A percentile compares a stretch with the other conserved stretches of the same genome.
Conservation (phyloP, 2,329 filamentous ascomycete genomes). For the Fusarium concolor region DNA sequence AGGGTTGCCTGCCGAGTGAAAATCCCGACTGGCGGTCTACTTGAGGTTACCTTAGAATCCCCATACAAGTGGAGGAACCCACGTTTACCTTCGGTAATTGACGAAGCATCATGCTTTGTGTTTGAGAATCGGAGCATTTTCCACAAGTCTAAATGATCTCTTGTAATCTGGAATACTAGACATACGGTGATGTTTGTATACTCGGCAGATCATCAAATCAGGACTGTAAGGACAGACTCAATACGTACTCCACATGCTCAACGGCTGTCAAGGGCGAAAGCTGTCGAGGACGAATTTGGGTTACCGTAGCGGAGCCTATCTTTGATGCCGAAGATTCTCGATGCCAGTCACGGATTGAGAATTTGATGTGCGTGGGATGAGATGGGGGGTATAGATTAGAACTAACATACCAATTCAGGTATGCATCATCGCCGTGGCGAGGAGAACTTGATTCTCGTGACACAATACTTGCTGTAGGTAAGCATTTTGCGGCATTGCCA, state of each 20-base stretch:
- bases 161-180: slow-evolving; percentile 10
- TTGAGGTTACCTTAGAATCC: slow-evolving; percentile 24
- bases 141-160: slow-evolving; percentile 14
- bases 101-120: slow-evolving; percentile 11
- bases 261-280: slow-evolving; percentile 1
- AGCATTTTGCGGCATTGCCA: not conserved
- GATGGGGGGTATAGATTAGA: slow-evolving; percentile 23
- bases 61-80: slow-evolving; percentile 25
- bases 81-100: slow-evolving; percentile 28
- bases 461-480: slow-evolving; percentile 3
- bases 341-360: slow-evolving; percentile 1
- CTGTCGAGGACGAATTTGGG: not conserved
- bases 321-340: slow-evolving; percentile 18
- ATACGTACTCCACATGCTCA: slow-evolving; percentile 7
- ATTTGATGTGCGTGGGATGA: slow-evolving; percentile 1
- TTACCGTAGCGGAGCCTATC: slow-evolving; percentile 13
- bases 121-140: slow-evolving; percentile 28
- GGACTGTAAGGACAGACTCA: not conserved
- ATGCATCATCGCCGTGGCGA: slow-evolving; percentile 19
- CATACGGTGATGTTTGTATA: slow-evolving; percentile 7
- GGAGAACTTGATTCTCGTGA: slow-evolving; percentile 8
- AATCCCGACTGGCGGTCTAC: slow-evolving; percentile 41
- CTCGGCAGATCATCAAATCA: slow-evolving; percentile 1
- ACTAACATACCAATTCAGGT: slow-evolving; percentile 16
- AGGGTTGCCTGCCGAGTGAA: slow-evolving; percentile 32